Conservation (phyloP, 2,329 filamentous ascomycete genomes). For the Fusarium acutatum region DNA sequence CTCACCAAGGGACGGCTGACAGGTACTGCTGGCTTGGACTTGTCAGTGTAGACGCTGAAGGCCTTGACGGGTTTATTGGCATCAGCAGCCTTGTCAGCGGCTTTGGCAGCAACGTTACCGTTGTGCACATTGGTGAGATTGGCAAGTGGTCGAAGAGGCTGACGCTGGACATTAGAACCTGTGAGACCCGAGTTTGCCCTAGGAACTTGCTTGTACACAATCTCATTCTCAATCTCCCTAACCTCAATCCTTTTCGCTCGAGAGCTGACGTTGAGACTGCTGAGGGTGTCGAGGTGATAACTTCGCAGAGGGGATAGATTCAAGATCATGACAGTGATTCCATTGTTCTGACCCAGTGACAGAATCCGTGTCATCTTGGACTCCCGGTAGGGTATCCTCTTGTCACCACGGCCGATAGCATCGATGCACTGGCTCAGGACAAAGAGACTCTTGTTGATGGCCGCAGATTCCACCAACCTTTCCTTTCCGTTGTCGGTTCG, state of each 20-base stretch:
- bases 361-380: constrained; percentile 98
- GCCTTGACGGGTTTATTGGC: constrained; percentile 78
- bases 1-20: constrained; percentile 46
- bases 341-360: constrained; percentile 92
- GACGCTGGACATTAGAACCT: constrained; percentile 62
- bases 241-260: constrained; percentile 96
- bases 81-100: constrained; percentile 49
- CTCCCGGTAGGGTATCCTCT: constrained; percentile 89
- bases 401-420: constrained; percentile 80
- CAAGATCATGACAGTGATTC: constrained; percentile 94
- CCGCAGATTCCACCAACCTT: constrained; percentile 90
- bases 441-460: constrained; percentile 97
- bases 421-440: constrained; percentile 95
- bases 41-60: constrained; percentile 88
- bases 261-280: constrained; percentile 93
- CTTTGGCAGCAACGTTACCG: constrained; percentile 59
- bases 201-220: constrained; percentile 81
- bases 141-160: constrained; percentile 81
- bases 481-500: constrained; percentile 94
- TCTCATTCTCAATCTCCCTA: constrained; percentile 93
- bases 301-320: constrained; percentile 91
- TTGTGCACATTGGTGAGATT: constrained; percentile 79
- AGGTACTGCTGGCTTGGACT: constrained; percentile 57
- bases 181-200: constrained; percentile 56
- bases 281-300: constrained; percentile 93